Evolutionary conservation across 2,329 filamentous ascomycete species (phyloP).

Genomic region (Trichothecium sympodiale): DNA sequence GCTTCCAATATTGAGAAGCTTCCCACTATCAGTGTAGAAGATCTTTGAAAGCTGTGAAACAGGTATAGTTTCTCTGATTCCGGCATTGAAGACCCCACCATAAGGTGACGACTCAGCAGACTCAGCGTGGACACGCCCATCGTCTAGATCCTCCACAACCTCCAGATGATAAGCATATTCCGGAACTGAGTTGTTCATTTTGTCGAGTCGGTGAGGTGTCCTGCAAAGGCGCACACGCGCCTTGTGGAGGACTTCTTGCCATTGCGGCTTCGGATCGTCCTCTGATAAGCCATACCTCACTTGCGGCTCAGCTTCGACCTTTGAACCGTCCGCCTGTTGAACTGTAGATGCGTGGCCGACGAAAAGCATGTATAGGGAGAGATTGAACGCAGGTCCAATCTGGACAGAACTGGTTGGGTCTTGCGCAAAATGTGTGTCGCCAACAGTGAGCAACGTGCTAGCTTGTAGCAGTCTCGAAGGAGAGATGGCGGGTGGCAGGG

Average conservation of each 20-base stretch:
- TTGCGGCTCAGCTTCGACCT: neutral
- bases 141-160: slow-evolving; percentile 68
- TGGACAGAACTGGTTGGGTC: slow-evolving; percentile 56
- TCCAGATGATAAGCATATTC: slow-evolving; percentile 69
- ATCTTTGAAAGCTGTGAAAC: slow-evolving; percentile 66
- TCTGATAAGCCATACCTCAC: slow-evolving; percentile 16
- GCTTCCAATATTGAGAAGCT: slow-evolving; percentile 67
- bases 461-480: slow-evolving; percentile 86
- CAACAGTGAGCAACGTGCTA: slow-evolving; percentile 79
- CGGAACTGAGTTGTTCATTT: neutral
- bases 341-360: slow-evolving; percentile 52
- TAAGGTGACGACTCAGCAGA: slow-evolving; percentile 21
- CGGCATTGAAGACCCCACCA: slow-evolving; percentile 29
- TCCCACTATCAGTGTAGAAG: slow-evolving; percentile 85
- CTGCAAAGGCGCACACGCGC: slow-evolving; percentile 71
- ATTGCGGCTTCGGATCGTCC: slow-evolving; percentile 55
- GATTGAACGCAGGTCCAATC: slow-evolving; percentile 73
- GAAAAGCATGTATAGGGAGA: slow-evolving; percentile 95
- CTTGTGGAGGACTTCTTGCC: slow-evolving; percentile 97
- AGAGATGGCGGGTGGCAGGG: slow-evolving; percentile 71
- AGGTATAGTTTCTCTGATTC: slow-evolving; percentile 42
- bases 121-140: slow-evolving; percentile 40
- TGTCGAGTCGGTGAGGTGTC: slow-evolving; percentile 31
- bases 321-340: too few species aligned
- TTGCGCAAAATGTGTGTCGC: slow-evolving; percentile 71